Base-by-base conservation (phyloP, 1,139 yeast genomes). In the Geotrichum candidum region DNA sequence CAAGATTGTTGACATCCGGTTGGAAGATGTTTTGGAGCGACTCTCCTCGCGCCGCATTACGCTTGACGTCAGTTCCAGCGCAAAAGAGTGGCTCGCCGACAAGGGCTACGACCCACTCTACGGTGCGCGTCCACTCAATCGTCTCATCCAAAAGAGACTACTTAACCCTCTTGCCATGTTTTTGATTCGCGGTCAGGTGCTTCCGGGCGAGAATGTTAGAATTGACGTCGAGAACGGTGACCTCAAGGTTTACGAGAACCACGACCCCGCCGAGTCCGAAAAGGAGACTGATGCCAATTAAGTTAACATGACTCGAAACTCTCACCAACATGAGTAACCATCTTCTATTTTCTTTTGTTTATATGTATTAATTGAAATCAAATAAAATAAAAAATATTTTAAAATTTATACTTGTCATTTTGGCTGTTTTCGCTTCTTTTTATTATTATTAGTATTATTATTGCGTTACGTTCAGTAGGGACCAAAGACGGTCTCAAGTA, bases 91-190 rank as follows among this genome's bases (percentile, higher is more conserved):
- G 86, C 78, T 94, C 53, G 86, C 92, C 5, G 86, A 87, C 48
- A 78, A 87, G 67, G 99, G 99, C 2, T 94, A 92, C 73, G 97
- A 92, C 71, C 90, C 90, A 41, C 74, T 85, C 54, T 94, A 92
- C 71, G 99, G 99, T 68, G 99, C 99, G 0, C 84, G 99, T 72
- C 99, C 99, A 7, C 81, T 94, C 72, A 94, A 94, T 78, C 83
- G 99, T 69, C 82, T 91, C 51, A 84, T 94, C 64, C 96, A 90
- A 73, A 90, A 88, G 78, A 78, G 82, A 67, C 73, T 94, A 23
- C 79, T 94, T 74, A 91, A 92, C 72, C 96, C 97, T 46, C 82
- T 94, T 82, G 96, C 98, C 0, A 81, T 84, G 73, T 78, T 82
- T 68, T 74, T 94, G 77, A 83, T 94, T 66, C 85, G 85, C 70